phyloP scores from a whole-genome alignment of 805 yeast genomes.

The Suhomyces xylopsoci region DNA sequence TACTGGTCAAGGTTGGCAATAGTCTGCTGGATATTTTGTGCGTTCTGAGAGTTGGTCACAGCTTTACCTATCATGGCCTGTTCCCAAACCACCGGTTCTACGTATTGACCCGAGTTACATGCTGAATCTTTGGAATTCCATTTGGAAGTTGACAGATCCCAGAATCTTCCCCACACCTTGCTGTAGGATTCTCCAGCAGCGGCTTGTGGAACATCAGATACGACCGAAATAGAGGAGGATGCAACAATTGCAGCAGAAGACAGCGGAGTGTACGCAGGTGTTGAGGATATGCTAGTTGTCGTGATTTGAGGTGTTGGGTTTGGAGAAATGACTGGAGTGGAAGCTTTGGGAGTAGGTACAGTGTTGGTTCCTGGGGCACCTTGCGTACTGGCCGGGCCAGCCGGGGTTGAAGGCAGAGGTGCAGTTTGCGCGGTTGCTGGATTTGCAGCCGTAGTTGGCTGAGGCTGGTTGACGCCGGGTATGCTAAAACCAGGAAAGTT shows the following conservation, averaged over 20 bases:
- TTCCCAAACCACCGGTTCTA: constrained; percentile 24
- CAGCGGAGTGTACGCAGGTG: neutral
- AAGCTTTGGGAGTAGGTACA: neutral
- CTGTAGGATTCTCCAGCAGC: constrained; percentile 5
- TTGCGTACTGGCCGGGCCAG: neutral
- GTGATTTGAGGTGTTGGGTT: neutral
- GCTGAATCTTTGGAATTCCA: constrained; percentile 18
- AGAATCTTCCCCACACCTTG: constrained; percentile 20
- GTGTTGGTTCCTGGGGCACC: neutral
- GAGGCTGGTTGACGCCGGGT: neutral
- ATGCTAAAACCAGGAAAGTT: neutral
- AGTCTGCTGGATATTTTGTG: constrained; percentile 9
- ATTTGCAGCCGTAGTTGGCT: neutral
- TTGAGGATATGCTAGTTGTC: neutral
- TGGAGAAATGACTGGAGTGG: neutral
- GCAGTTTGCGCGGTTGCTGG: neutral
- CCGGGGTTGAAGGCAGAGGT: neutral
- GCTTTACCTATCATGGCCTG: constrained; percentile 26
- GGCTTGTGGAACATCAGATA: constrained; percentile 1
- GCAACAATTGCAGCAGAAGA: neutral
- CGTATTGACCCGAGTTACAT: constrained; percentile 12
- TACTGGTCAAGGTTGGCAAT: constrained; percentile 16
- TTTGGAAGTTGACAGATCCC: constrained; percentile 11
- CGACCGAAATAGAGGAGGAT: neutral
- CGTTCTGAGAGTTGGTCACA: constrained; percentile 12